Evolutionary conservation across 768 basidiomycete species (phyloP).

Genomic region (Lactarius quietus): DNA sequence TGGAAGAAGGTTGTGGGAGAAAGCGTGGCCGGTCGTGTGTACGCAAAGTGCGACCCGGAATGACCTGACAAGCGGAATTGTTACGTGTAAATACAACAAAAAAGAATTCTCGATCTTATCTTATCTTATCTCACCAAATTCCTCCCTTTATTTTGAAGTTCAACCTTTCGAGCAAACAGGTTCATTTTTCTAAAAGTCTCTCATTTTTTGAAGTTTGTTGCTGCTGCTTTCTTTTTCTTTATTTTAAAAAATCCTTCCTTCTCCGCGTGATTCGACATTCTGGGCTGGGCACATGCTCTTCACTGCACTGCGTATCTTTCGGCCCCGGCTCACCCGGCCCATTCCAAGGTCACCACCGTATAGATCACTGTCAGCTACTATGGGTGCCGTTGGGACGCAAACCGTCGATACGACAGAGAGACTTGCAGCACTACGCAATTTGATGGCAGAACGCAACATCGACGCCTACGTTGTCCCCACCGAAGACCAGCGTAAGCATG

Average conservation of each 20-base stretch:
- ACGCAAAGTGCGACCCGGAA: neutral
- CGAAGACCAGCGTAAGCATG: constrained; percentile 82
- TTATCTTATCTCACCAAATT: constrained; percentile 10
- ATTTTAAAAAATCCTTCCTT: neutral
- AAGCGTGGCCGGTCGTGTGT: constrained; percentile 3
- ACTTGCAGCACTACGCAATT: constrained; percentile 57
- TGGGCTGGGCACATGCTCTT: constrained; percentile 11
- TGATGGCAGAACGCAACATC: constrained; percentile 63
- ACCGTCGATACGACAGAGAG: constrained; percentile 62
- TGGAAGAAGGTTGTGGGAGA: neutral
- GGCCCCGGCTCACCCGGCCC: constrained; percentile 18
- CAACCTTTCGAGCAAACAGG: neutral
- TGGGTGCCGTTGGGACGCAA: constrained; percentile 38
- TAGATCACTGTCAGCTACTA: constrained; percentile 31
- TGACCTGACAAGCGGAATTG: neutral
- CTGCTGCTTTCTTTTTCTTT: neutral
- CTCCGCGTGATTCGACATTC: neutral
- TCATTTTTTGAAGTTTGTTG: neutral
- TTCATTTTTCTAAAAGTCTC: neutral
- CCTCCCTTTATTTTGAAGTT: neutral
- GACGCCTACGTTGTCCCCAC: constrained; percentile 82
- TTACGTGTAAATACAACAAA: constrained; percentile 4
- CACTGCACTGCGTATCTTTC: constrained; percentile 14
- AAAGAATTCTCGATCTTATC: neutral
- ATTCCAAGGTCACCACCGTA: constrained; percentile 4